Evolutionary conservation across 352 stramenopile genomes (phyloP), one percentile per base, ranked within the genome.

Genomic region (Phytophthora multivora): DNA sequence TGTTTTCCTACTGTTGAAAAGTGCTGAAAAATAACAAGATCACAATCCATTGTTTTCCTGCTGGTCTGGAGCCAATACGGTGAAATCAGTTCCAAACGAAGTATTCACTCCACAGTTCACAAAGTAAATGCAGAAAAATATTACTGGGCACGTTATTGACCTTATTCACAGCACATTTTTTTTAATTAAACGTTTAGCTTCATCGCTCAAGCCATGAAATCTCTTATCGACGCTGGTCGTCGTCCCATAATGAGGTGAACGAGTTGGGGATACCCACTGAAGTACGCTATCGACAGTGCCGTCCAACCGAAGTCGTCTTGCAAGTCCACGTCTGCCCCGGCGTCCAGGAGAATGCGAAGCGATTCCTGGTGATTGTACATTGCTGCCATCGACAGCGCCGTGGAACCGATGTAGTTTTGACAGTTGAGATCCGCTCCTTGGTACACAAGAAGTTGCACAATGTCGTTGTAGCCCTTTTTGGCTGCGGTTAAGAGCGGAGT

Each of bases 341-440:
- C 16, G 5, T 69, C 42, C 28, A 69, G 41, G 9, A 69, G 47
- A 15, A 69, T 55, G 2, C 55, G 61, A 41, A 55, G 47, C 15
- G 49, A 15, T 51, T 64, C 47, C 30, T 41, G 19, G 18, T 19
- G 45, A 31, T 59, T 54, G 38, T 46, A 57, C 43, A 57, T 56
- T 16, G 48, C 30, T 12, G 62, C 33, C 25, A 61, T 41, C 1
- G 53, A 13, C 5, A 70, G 26, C 3, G 47, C 60, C 5, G 60
- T 64, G 4, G 21, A 8, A 1, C 54, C 61, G 1, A 16, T 42
- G 2, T 56, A 2, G 5, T 28, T 43, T 21, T 66, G 49, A 7
- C 13, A 10, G 19, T 66, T 46, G 4, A 65, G 36, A 16, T 55
- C 21, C 4, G 61, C 47, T n/a, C 38, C 38, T 18, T 56, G 12